These are phyloP conservation scores for Cryomyces minteri DNA, from an alignment of 495 filamentous ascomycete genomes.

Conservation along the genomic window DNA sequence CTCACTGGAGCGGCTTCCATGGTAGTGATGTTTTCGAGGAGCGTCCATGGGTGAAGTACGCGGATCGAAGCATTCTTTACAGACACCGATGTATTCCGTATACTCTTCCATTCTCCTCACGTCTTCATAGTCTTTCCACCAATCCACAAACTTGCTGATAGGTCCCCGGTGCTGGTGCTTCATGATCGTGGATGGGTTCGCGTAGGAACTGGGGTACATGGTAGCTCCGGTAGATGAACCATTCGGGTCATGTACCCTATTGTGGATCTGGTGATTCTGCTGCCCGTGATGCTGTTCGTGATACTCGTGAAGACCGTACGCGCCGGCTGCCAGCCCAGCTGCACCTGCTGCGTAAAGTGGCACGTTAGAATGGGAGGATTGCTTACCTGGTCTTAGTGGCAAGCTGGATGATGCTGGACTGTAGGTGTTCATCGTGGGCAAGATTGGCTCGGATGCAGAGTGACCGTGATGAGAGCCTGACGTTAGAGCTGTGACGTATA, in stretches of 20 bases:
- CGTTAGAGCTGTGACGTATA: background rate
- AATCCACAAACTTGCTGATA: conserved; percentile 37
- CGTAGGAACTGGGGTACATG: background rate
- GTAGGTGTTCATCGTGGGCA: conserved; percentile 1
- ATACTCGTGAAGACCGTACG: conserved; percentile 21
- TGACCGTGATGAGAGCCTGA: background rate
- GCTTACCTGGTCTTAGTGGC: conserved; percentile 19
- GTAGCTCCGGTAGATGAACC: too few species aligned
- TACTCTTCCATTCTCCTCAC: conserved; percentile 57
- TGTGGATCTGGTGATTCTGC: conserved; percentile 7
- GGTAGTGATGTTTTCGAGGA: conserved; percentile 44
- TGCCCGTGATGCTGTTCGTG: conserved; percentile 13
- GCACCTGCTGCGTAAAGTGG: conserved; percentile 29
- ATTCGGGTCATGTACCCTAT: background rate
- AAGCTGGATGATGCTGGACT: background rate
- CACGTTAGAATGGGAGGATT: conserved; percentile 22
- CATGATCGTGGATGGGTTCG: background rate
- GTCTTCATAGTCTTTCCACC: conserved; percentile 49
- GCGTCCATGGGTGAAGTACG: conserved; percentile 39
- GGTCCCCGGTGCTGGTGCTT: conserved; percentile 20
- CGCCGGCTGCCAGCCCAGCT: conserved; percentile 20
- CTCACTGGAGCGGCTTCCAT: conserved; percentile 3
- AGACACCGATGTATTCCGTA: conserved; percentile 52
- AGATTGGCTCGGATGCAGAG: conserved; percentile 1
- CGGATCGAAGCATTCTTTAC: conserved; percentile 49